Percentiles rank a stretch among this genome's conserved stretches.
Evolutionary conservation across 495 filamentous ascomycete species (phyloP).

Genomic region (Daldinia decipiens): DNA sequence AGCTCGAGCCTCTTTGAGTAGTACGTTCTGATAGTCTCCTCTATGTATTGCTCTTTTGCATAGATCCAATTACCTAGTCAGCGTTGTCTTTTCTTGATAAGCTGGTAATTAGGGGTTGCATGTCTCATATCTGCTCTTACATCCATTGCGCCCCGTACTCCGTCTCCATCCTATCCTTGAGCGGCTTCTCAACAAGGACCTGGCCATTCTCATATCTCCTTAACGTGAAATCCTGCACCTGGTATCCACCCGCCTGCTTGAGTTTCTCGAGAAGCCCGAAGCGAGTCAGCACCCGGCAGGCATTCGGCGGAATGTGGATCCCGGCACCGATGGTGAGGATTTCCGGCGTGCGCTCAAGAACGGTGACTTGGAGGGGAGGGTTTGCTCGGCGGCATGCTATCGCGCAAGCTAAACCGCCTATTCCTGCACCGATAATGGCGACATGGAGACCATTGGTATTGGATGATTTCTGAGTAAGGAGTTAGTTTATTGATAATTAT

Average conservation of each 20-base stretch:
- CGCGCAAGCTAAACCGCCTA: background rate
- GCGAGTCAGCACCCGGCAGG: background rate
- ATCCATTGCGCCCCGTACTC: background rate
- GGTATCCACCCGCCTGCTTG: background rate
- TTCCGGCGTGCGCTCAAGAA: constrained; percentile 4
- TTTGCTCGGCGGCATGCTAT: background rate
- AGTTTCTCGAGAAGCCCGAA: background rate
- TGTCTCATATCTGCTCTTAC: background rate
- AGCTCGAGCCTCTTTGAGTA: background rate
- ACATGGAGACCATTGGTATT: background rate
- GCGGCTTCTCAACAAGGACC: background rate
- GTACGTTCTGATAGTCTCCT: background rate
- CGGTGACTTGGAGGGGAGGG: constrained; percentile 1
- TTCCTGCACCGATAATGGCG: background rate
- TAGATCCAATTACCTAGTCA: background rate
- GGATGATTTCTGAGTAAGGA: background rate
- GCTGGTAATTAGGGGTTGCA: background rate
- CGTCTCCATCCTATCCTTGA: background rate
- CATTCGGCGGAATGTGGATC: background rate
- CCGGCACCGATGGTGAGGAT: background rate
- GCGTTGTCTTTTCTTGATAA: background rate
- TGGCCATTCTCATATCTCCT: background rate
- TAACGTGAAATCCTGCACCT: background rate
- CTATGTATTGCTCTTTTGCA: background rate
- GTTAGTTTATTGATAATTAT: background rate